Base-by-base conservation (phyloP, 345 rosid genomes). In the Fremontodendron californicum region DNA sequence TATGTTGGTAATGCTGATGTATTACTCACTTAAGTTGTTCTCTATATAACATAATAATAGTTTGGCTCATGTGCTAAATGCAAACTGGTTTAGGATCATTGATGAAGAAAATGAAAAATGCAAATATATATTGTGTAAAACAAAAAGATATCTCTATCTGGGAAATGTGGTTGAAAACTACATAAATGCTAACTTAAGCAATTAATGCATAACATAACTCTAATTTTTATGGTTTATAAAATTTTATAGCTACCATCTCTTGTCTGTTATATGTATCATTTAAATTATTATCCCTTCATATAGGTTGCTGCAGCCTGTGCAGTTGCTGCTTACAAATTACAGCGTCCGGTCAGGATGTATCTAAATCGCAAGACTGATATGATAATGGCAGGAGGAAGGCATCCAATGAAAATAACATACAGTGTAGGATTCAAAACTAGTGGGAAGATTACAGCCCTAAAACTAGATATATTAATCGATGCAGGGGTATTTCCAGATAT, bases 371-470 rank as follows among this genome's bases (percentile, higher is more conserved):
- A 88, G 78, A 90, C 90, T 0, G 99, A 95, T 84, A 93, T 95
- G 98, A 77, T 93, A 78, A 87, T 88, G 86, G 88, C 93, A 19
- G 98, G 99, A 82, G 98, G 99, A 84, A 90, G 99, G 65, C 99
- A 95, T 81, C 99, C 99, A 0, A 88, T 95, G 94, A 85, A 92
- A 76, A 73, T 95, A 81, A 90, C 90, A 11, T 95, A 95, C 81
- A 88, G 80, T 77, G 94, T 92, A 9, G 99, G 98, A 43, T 95
- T 91, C 85, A 93, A 87, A 87, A 81, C 89, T 10, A 87, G 84
- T 52, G 97, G 99, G 31, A 95, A 95, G 85, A 83, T 95, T 72
- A 93, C 92, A 6, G 97, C 91, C 58, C 80, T 95, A 54, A 82
- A 84, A 71, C 85, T 91, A 19, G 86, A 78, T 8, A 80, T 93